phyloP scores from a whole-genome alignment of 2,329 filamentous ascomycete species.

The Aspergillus neoniger region DNA sequence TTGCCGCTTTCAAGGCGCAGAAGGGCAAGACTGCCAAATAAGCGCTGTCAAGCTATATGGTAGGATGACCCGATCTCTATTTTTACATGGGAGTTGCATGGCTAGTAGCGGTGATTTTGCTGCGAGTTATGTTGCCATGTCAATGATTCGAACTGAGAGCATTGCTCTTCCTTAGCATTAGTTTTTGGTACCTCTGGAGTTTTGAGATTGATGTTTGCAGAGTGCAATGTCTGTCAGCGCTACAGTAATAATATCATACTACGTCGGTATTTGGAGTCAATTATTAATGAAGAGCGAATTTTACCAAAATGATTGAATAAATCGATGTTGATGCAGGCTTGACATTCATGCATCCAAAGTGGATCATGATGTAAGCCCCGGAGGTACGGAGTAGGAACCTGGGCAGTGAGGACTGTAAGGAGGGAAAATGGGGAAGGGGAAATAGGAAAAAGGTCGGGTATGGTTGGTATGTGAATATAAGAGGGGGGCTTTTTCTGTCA shows the following conservation, averaged over 20 bases:
- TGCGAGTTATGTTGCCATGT: not conserved
- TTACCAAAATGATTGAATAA: not conserved
- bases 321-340: not conserved
- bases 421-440: not conserved
- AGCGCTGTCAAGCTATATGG: not conserved
- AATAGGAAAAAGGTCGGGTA: not conserved
- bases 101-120: not conserved
- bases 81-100: not conserved
- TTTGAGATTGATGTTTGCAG: not conserved
- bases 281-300: not conserved
- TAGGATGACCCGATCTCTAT: not conserved
- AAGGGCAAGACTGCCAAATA: slow-evolving; percentile 37
- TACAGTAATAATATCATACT: not conserved
- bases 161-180: not conserved
- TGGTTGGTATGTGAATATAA: not conserved
- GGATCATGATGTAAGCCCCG: slow-evolving; percentile 7
- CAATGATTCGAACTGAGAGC: not conserved
- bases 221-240: not conserved
- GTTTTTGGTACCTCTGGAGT: not conserved
- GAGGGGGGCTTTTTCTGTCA: too few relatives aligned
- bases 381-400: not conserved
- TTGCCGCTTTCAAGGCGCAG: slow-evolving; percentile 71
- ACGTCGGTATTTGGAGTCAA: not conserved
- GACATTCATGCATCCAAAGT: not conserved
- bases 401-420: not conserved